Evolutionary conservation across 2,329 filamentous ascomycete species (phyloP).

Genomic region (Apiospora rasikravindrae): DNA sequence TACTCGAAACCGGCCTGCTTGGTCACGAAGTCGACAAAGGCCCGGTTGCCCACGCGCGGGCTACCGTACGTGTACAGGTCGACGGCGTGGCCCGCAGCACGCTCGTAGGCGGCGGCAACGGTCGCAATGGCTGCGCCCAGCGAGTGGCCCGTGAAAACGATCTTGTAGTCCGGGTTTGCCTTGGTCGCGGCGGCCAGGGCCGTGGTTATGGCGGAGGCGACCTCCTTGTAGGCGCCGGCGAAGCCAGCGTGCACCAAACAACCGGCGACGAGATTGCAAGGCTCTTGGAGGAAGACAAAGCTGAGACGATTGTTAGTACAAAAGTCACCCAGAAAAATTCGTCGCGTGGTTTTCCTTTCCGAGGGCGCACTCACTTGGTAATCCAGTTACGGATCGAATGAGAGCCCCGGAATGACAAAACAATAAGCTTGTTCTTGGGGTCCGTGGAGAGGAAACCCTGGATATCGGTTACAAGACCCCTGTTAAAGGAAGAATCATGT

Average conservation of each 20-base stretch:
- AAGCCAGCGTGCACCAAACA: slow-evolving; percentile 66
- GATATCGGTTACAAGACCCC: slow-evolving; percentile 25
- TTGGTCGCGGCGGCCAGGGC: slow-evolving; percentile 50
- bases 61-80: slow-evolving; percentile 72
- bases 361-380: slow-evolving; percentile 25
- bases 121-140: slow-evolving; percentile 70
- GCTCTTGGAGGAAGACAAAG: slow-evolving; percentile 46
- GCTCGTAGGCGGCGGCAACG: slow-evolving; percentile 62
- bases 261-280: slow-evolving; percentile 44
- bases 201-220: slow-evolving; percentile 46
- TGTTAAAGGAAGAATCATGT: not conserved
- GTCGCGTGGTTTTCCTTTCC: slow-evolving; percentile 16
- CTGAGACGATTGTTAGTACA: slow-evolving; percentile 26
- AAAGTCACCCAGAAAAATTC: not conserved
- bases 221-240: slow-evolving; percentile 61
- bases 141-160: slow-evolving; percentile 71
- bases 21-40: slow-evolving; percentile 59
- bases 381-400: slow-evolving; percentile 26
- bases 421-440: slow-evolving; percentile 27
- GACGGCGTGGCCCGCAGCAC: slow-evolving; percentile 49
- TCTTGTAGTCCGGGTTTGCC: slow-evolving; percentile 55
- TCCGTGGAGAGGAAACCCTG: slow-evolving; percentile 30
- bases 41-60: slow-evolving; percentile 67
- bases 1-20: slow-evolving; percentile 58
- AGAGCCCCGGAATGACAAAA: slow-evolving; percentile 30